Conservation (phyloP, 306 rosid genomes). For the Elaeagnus macrophylla region DNA sequence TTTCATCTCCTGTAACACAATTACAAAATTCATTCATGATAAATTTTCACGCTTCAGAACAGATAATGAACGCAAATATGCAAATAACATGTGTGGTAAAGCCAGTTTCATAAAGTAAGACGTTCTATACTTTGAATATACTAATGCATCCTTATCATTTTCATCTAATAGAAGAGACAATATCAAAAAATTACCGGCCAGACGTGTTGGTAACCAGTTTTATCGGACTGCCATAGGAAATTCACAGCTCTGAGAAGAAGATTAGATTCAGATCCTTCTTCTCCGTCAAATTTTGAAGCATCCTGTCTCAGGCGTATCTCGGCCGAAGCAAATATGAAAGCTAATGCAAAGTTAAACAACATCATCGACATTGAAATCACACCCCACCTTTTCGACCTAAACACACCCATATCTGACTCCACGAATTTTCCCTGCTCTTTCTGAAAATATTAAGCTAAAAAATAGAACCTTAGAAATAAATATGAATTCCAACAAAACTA, state of each 20-base stretch:
- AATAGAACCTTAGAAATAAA: background rate
- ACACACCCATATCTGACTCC: constrained; percentile 21
- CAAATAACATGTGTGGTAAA: background rate
- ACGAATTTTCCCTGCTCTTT: background rate
- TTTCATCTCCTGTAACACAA: constrained; percentile 52
- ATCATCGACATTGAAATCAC: constrained; percentile 32
- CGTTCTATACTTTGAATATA: background rate
- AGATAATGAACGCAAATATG: background rate
- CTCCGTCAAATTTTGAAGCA: constrained; percentile 23
- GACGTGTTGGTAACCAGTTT: constrained; percentile 51
- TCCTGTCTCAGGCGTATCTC: constrained; percentile 47
- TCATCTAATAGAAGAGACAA: background rate
- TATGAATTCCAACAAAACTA: background rate
- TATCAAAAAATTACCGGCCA: constrained; percentile 57
- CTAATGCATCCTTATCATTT: background rate
- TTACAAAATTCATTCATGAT: background rate
- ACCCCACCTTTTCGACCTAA: constrained; percentile 27
- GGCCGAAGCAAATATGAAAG: constrained; percentile 41
- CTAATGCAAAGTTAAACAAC: constrained; percentile 30
- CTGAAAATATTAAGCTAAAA: background rate
- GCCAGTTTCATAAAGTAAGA: background rate
- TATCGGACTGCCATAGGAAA: constrained; percentile 63
- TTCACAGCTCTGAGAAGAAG: constrained; percentile 34
- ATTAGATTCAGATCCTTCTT: constrained; percentile 15
- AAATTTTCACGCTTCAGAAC: background rate